Base-by-base conservation (phyloP, 352 stramenopile species). In the Pythium oligandrum region DNA sequence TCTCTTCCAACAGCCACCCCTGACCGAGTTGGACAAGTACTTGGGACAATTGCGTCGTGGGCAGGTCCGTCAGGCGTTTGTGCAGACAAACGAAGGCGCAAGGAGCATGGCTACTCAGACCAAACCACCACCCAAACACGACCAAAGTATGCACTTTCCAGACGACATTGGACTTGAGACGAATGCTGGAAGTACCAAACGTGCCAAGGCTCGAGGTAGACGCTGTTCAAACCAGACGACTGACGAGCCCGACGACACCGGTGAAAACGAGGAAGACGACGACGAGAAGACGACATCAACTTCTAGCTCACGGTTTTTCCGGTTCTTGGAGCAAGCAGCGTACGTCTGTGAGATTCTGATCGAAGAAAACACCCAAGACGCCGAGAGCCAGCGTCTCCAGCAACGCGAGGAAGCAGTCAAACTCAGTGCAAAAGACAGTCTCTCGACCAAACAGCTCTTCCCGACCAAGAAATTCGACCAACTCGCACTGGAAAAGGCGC, bases 131-230 rank as follows among this genome's bases (percentile, higher is more conserved):
- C 50, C 68, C n/a, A 51, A 56, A 0, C 48, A 67, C 6, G 67
- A 86, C 43, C 74, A 81, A 37, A 68, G 63, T 35, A 90, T 87
- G 77, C 73, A 86, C 37, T 90, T 88, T 30, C 80, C 80, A 0
- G 80, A 90, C 37, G 77, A 90, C n/a, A 75, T 88, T 4, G 80
- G 80, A 6, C 54, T 85, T n/a, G 79, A 86, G 3, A 51, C 4
- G 4, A 32, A 4, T 37, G 69, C 58, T 8, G 39, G 65, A 6
- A 64, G 59, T 2, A 48, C 48, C 9, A 48, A 56, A 45, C 48
- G 50, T 46, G 46, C 11, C 44, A 30, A 47, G n/a, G 8, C 36
- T 40, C 4, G 6, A 43, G 17, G 32, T 43, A 12, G 40, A 43
- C 8, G 42, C 37, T 2, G 44, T 35, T 30, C 40, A 32, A 44